A percentile compares a stretch with the other conserved stretches of the same genome.
phyloP scores from a whole-genome alignment of 306 rosid genomes.

The Prunus mongolica region DNA sequence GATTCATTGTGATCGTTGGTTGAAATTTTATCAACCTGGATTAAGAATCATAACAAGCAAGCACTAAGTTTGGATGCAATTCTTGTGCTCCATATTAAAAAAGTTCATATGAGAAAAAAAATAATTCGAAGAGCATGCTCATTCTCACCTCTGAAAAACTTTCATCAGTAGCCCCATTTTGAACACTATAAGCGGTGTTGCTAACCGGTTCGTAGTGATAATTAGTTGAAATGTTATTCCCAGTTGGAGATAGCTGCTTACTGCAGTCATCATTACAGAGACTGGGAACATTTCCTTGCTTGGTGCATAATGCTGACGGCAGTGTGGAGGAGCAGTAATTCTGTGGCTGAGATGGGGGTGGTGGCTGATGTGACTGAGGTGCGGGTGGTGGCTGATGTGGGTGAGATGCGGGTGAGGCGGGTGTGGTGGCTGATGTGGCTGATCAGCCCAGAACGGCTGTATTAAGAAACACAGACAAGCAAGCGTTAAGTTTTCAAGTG shows the following conservation, averaged over 20 bases:
- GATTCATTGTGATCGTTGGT: background rate
- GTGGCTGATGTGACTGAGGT: background rate
- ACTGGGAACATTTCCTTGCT: background rate
- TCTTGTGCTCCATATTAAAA: background rate
- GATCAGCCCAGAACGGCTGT: background rate
- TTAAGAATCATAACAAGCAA: background rate
- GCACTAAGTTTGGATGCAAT: background rate
- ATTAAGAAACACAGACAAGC: too few species aligned
- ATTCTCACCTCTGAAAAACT: slow-evolving; percentile 31
- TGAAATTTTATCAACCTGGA: too few species aligned
- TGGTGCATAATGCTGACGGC: background rate
- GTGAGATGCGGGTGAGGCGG: background rate
- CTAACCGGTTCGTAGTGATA: background rate
- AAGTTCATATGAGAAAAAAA: background rate
- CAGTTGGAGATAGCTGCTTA: background rate
- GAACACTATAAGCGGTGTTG: background rate
- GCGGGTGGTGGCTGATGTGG: too few species aligned
- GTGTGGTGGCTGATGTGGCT: background rate
- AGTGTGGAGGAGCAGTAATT: too few species aligned
- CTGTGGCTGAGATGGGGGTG: background rate
- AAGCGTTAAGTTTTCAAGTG: too few species aligned
- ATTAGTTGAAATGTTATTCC: background rate
- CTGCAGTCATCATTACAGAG: background rate
- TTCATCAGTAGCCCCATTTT: background rate
- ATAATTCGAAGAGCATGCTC: background rate